phyloP scores from a whole-genome alignment of 2,329 filamentous ascomycete species.

The Exophiala spinifera region DNA sequence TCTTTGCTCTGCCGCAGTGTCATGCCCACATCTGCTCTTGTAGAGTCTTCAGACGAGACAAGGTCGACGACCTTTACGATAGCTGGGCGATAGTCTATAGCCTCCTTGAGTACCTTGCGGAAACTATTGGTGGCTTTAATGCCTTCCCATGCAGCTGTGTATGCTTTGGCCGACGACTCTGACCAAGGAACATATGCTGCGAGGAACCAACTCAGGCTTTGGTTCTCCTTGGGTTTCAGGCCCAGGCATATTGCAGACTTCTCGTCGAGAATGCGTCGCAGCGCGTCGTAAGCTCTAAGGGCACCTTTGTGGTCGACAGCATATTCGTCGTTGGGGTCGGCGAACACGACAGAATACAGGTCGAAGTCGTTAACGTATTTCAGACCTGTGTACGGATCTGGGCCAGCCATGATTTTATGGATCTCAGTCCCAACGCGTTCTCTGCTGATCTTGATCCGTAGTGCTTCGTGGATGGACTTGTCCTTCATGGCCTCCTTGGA shows the following conservation, averaged over 20 bases:
- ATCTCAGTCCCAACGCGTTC: slow-evolving; percentile 85
- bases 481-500: slow-evolving; percentile 74
- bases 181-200: slow-evolving; percentile 28
- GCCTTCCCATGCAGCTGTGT: slow-evolving; percentile 27
- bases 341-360: slow-evolving; percentile 28
- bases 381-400: slow-evolving; percentile 26
- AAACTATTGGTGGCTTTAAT: slow-evolving; percentile 31
- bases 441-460: slow-evolving; percentile 86
- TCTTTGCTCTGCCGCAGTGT: slow-evolving; percentile 24
- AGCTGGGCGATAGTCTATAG: slow-evolving; percentile 22
- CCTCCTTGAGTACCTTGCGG: slow-evolving; percentile 28
- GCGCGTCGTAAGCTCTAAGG: slow-evolving; percentile 16
- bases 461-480: slow-evolving; percentile 69
- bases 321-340: slow-evolving; percentile 17
- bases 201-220: slow-evolving; percentile 26
- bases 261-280: slow-evolving; percentile 18
- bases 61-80: slow-evolving; percentile 16
- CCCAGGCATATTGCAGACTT: slow-evolving; percentile 19
- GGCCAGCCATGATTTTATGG: slow-evolving; percentile 84
- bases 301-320: slow-evolving; percentile 3
- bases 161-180: slow-evolving; percentile 18
- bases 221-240: slow-evolving; percentile 26
- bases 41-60: slow-evolving; percentile 14
- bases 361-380: slow-evolving; percentile 25
- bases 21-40: slow-evolving; percentile 29